Evolutionary conservation across 2,329 filamentous ascomycete genomes (phyloP), one percentile per base, ranked within the genome.

Genomic region (Zasmidium citrigriseum): DNA sequence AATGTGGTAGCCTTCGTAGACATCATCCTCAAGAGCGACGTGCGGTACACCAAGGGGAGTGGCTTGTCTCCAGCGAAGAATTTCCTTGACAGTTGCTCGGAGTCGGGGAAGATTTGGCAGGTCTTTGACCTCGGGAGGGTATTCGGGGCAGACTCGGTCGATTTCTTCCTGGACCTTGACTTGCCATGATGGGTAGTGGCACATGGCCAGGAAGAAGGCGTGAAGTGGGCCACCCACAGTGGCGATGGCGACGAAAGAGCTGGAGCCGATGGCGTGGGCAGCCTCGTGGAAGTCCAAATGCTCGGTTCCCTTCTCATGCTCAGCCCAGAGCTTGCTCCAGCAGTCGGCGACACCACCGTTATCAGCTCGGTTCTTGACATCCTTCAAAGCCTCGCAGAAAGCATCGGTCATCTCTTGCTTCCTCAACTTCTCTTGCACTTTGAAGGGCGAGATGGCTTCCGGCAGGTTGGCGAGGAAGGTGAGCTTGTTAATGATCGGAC

Each of bases 41-140:
- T 75, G 73, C 3, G 72, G 70, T 7, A 74, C 72, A 38, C 73
- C 73, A 22, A 85, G 81, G 38, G 69, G 69, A 23, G 68, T 72
- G 3, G 70, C 63, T 49, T 72, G 70, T 27, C 70, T 60, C 72
- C 72, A 74, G 38, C 72, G 66, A 1, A 73, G 55, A 12, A 68
- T 64, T 49, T 75, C 73, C 59, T 73, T 74, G 53, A 73, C 67
- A 38, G 68, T 70, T 16, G 71, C 68, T 29, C 70, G 67, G 12
- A 75, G 64, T 23, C 64, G 64, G 4, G 71, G 72, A n/a, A 74
- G 60, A 11, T 69, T 63, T 9, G 67, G 66, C 54, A 72, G 65
- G 55, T 75, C 72, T 5, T 65, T 64, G 50, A 68, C 62, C 5
- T 57, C 52, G 1, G 72, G 72, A 25, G 70, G 58, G 5, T 69